phyloP scores from a whole-genome alignment of 1,284 basidiomycete species.

The Afroboletus lepidellus region DNA sequence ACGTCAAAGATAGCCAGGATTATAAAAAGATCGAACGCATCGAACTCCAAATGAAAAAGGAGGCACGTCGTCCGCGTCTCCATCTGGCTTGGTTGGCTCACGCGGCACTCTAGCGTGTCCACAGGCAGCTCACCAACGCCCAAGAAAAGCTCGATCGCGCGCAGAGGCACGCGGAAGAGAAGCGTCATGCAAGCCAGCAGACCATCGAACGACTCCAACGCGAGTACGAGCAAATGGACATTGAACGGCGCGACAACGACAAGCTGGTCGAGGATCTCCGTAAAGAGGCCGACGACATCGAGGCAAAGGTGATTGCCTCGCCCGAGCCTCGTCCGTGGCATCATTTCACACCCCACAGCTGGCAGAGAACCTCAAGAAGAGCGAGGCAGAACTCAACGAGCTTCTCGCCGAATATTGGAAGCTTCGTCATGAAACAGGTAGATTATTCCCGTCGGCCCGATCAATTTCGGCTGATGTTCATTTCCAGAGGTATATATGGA shows the following conservation, averaged over 20 bases:
- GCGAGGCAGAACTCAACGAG: slow-evolving; percentile 72
- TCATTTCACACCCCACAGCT: slow-evolving; percentile 47
- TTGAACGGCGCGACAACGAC: slow-evolving; percentile 73
- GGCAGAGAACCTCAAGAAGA: slow-evolving; percentile 67
- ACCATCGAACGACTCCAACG: slow-evolving; percentile 69
- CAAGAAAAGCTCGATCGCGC: slow-evolving; percentile 74
- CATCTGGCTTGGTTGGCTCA: not conserved
- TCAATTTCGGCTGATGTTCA: slow-evolving; percentile 4
- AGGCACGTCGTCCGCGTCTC: slow-evolving; percentile 44
- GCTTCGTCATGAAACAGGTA: slow-evolving; percentile 76
- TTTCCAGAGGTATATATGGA: slow-evolving; percentile 75
- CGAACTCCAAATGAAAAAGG: slow-evolving; percentile 62
- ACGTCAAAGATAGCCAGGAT: slow-evolving; percentile 65
- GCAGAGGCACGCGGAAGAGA: slow-evolving; percentile 73
- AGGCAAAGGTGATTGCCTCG: slow-evolving; percentile 42
- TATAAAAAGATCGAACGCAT: slow-evolving; percentile 70
- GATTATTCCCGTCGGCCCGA: slow-evolving; percentile 4
- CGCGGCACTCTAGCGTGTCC: slow-evolving; percentile 54
- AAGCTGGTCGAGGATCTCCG: slow-evolving; percentile 71
- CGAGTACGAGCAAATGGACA: slow-evolving; percentile 75
- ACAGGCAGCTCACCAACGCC: slow-evolving; percentile 73
- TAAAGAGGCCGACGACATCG: slow-evolving; percentile 61
- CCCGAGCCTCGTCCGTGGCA: not conserved
- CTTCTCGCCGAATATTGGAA: slow-evolving; percentile 81
- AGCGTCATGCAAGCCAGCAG: slow-evolving; percentile 61